Percentiles rank a stretch among this genome's conserved stretches.
phyloP scores from a whole-genome alignment of 2,329 filamentous ascomycete genomes.

The Fusarium proliferatum region DNA sequence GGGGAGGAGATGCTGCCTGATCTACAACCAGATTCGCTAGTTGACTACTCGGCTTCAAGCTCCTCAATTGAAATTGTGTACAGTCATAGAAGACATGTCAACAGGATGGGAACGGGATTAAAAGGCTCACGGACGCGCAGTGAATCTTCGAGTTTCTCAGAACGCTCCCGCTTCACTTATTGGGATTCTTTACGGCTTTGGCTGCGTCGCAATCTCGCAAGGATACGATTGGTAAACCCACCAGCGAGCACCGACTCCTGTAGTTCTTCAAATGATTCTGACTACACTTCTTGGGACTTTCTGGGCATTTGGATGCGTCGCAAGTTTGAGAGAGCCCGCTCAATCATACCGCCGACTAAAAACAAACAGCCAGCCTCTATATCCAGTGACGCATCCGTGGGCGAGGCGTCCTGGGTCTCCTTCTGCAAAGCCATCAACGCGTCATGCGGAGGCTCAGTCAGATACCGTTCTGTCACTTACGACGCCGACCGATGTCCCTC shows the following conservation, averaged over 20 bases:
- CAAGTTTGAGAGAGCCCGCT: too few relatives aligned
- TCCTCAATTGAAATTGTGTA: neutral
- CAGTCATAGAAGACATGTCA: too few relatives aligned
- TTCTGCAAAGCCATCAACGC: neutral
- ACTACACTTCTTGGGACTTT: neutral
- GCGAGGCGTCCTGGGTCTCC: neutral
- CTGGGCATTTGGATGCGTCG: neutral
- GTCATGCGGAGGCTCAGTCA: neutral
- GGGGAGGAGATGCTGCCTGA: neutral
- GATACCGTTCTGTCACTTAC: neutral
- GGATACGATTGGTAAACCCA: too few relatives aligned
- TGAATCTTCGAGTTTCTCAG: neutral
- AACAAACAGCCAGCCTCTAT: rapidly evolving
- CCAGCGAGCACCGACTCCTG: neutral
- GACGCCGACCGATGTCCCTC: neutral
- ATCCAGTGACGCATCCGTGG: neutral
- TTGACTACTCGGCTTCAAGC: neutral
- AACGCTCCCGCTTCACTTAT: neutral
- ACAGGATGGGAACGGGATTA: rapidly evolving
- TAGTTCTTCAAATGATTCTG: neutral
- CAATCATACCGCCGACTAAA: neutral
- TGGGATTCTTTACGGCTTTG: neutral
- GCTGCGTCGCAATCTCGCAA: neutral
- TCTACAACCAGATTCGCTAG: neutral
- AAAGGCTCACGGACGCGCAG: neutral